Percentiles rank a stretch among this genome's conserved stretches.
Conservation (phyloP, 208 protist genomes). For the Naegleria gruberi region DNA sequence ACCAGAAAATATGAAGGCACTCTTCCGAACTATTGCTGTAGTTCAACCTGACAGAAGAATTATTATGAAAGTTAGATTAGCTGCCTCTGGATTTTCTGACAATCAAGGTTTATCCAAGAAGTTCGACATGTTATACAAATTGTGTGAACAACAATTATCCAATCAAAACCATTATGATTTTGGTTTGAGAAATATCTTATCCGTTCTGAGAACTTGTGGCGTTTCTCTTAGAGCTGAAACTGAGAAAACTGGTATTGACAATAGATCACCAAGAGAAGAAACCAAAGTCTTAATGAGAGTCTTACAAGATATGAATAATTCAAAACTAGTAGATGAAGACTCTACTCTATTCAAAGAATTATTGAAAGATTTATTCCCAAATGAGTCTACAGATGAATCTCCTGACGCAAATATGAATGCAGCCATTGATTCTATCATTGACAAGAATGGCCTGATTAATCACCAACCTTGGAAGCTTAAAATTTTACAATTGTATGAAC, state of each 20-base stretch:
- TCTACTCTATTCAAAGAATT: slow-evolving; percentile 64
- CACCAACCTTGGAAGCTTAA: slow-evolving; percentile 55
- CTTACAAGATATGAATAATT: slow-evolving; percentile 75
- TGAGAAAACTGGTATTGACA: not conserved
- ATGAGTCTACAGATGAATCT: slow-evolving; percentile 29
- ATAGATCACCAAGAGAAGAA: slow-evolving; percentile 45
- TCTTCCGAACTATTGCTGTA: slow-evolving; percentile 74
- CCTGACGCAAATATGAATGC: slow-evolving; percentile 41
- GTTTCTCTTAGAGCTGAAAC: slow-evolving; percentile 38
- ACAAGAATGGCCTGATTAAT: slow-evolving; percentile 36
- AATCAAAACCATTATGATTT: slow-evolving; percentile 77
- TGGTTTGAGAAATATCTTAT: slow-evolving; percentile 76
- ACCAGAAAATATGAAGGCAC: slow-evolving; percentile 80
- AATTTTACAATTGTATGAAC: slow-evolving; percentile 72
- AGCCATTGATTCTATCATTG: slow-evolving; percentile 34
- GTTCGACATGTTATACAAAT: slow-evolving; percentile 66
- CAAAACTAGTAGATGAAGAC: slow-evolving; percentile 79
- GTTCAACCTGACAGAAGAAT: slow-evolving; percentile 72
- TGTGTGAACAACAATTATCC: slow-evolving; percentile 77
- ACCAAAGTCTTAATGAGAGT: slow-evolving; percentile 63
- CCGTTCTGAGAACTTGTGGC: slow-evolving; percentile 65
- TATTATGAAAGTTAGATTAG: slow-evolving; percentile 76
- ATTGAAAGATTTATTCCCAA: slow-evolving; percentile 69
- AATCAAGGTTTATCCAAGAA: slow-evolving; percentile 62
- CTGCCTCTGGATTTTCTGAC: slow-evolving; percentile 59